Base-by-base conservation (phyloP, 2,329 filamentous ascomycete genomes). In the Aurifilum marmelostoma region DNA sequence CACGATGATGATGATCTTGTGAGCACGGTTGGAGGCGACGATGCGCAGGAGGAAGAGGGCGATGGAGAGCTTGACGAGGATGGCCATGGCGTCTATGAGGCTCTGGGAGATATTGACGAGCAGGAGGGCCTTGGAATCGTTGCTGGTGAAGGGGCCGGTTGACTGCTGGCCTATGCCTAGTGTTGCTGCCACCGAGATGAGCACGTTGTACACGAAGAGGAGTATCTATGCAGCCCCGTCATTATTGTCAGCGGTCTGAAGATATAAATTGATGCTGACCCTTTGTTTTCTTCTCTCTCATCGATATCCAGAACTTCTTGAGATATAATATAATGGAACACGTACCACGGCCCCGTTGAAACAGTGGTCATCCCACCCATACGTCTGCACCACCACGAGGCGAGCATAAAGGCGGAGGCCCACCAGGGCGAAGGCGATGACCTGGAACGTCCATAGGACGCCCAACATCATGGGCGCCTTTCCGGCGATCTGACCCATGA, bases 351-450 rank as follows among this genome's bases (percentile, higher is more conserved):
- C 18, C 3, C 43, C 54, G 9, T 65, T 67, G 47, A 71, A 71
- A n/a, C 62, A 71, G 54, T 67, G 63, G 9, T 71, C 69, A 34
- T 71, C 69, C 37, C 62, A 63, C 9, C 69, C 69, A 9, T 69
- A 71, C 2, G 59, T 67, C 3, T 69, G 67, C 16, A 71, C 41
- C 27, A 71, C 69, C 8, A 52, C 41, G 11, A 71, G 61, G 9
- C 69, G 69, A 5, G 67, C 65, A 16, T 71, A 71, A 11, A 71
- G 43, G 18, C 69, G 69, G 2, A 71, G 54, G n/a, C 47, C 69
- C 11, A 71, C 67, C n/a, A 71, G 69, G 21, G 63, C 43, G 5
- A 71, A 65, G 1, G 67, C 67, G 27, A 71, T 58, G n/a, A 14
- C n/a, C 21, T 65, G 60, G 54, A 71, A 71, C 37, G 34, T 65